Conservation (phyloP, 148 eudicot species). For the Persicaria maculosa region DNA sequence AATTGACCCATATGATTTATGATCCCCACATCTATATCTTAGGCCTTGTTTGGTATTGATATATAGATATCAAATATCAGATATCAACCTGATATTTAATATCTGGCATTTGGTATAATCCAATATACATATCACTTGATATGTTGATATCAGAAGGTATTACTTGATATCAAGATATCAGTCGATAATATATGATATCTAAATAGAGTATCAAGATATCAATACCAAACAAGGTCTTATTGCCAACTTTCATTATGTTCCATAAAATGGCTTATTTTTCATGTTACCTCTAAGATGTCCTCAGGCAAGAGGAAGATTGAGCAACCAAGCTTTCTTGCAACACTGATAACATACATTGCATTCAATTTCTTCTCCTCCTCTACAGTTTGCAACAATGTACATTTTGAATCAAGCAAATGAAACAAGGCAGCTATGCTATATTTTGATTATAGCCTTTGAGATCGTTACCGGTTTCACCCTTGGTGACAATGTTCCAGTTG, state of each 20-base stretch:
- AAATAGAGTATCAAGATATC: too few relatives aligned
- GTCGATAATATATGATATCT: too few relatives aligned
- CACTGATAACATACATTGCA: constrained; percentile 95
- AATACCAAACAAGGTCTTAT: background rate
- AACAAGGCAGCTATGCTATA: background rate
- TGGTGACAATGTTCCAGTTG: constrained; percentile 94
- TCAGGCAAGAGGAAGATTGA: constrained; percentile 89
- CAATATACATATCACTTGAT: too few relatives aligned
- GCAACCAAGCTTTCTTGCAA: constrained; percentile 92
- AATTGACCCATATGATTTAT: background rate
- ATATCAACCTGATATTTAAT: too few relatives aligned
- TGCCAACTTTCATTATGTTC: background rate
- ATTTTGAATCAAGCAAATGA: background rate
- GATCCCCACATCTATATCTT: too few relatives aligned
- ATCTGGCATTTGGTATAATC: too few relatives aligned
- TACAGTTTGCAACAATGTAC: constrained; percentile 16
- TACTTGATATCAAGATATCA: too few relatives aligned
- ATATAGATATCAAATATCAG: too few relatives aligned
- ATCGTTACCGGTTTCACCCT: constrained; percentile 71
- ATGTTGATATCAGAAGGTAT: too few relatives aligned
- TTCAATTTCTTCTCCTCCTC: constrained; percentile 91
- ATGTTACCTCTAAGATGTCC: constrained; percentile 76
- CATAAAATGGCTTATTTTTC: background rate
- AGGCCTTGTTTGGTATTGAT: too few relatives aligned
- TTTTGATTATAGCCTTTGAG: background rate